These are phyloP conservation scores for Rhexocercosporidium sp. DNA, from an alignment of 2,329 filamentous ascomycete species.

Conservation along the genomic window DNA sequence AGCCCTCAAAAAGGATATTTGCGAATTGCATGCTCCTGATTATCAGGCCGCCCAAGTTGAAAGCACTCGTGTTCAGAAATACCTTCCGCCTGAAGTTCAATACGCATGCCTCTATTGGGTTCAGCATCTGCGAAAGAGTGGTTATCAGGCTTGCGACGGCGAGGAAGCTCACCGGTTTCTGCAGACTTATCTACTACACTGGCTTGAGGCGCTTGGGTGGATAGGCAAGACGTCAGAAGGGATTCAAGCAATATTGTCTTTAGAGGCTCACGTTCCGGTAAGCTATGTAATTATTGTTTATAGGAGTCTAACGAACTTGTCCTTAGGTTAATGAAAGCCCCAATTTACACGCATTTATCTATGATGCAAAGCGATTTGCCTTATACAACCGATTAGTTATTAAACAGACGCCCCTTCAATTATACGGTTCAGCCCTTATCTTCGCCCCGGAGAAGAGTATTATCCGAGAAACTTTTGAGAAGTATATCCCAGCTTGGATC, in stretches of 20 bases:
- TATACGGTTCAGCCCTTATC: slow-evolving; percentile 25
- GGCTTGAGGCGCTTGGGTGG: too few relatives aligned
- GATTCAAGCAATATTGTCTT: slow-evolving; percentile 21
- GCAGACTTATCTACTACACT: slow-evolving; percentile 3
- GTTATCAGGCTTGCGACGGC: slow-evolving; percentile 6
- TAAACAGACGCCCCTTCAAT: slow-evolving; percentile 28
- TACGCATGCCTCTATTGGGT: too few relatives aligned
- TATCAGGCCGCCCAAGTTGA: slow-evolving; percentile 23
- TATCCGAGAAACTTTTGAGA: slow-evolving; percentile 24
- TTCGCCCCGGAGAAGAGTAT: slow-evolving; percentile 42
- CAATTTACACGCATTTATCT: slow-evolving; percentile 17
- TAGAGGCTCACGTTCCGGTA: slow-evolving; percentile 15
- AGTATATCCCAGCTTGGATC: slow-evolving; percentile 10
- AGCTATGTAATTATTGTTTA: neutral
- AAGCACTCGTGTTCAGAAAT: slow-evolving; percentile 17
- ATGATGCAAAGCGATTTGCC: slow-evolving; percentile 28
- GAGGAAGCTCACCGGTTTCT: slow-evolving; percentile 16
- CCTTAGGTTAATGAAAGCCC: neutral
- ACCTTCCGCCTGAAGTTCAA: slow-evolving; percentile 26
- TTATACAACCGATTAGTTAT: slow-evolving; percentile 17
- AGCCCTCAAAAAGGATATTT: slow-evolving; percentile 32
- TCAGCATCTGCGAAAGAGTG: slow-evolving; percentile 14
- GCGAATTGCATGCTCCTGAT: slow-evolving; percentile 30
- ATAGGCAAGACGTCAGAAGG: slow-evolving; percentile 9
- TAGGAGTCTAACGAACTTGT: neutral